Evolutionary conservation across 352 stramenopile species (phyloP).

Genomic region (Phytophthora nicotianae): DNA sequence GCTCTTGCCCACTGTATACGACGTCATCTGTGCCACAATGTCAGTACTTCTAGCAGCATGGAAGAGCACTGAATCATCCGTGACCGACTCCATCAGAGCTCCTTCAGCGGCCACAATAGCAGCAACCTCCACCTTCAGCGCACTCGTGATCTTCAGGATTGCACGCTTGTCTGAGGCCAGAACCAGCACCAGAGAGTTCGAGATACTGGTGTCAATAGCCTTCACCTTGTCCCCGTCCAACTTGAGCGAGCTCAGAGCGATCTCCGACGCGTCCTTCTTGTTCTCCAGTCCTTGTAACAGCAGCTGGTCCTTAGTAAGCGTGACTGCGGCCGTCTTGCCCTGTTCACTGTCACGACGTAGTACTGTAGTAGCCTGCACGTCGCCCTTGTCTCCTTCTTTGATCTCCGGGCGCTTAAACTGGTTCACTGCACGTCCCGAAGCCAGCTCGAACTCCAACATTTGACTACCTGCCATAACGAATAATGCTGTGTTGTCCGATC

Average conservation of each 20-base stretch:
- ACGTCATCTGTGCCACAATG: slow-evolving; percentile 44
- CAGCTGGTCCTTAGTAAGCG: slow-evolving; percentile 37
- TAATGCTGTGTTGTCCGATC: slow-evolving; percentile 49
- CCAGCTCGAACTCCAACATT: slow-evolving; percentile 50
- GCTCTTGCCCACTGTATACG: slow-evolving; percentile 50
- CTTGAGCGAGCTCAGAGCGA: slow-evolving; percentile 43
- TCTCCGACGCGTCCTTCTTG: slow-evolving; percentile 27
- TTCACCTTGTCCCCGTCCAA: slow-evolving; percentile 41
- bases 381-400: slow-evolving; percentile 36
- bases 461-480: slow-evolving; percentile 53
- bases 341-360: slow-evolving; percentile 46
- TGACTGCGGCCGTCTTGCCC: slow-evolving; percentile 37
- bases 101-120: slow-evolving; percentile 47
- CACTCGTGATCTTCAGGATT: slow-evolving; percentile 53
- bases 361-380: slow-evolving; percentile 26
- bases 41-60: slow-evolving; percentile 38
- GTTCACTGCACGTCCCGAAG: slow-evolving; percentile 43
- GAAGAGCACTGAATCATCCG: slow-evolving; percentile 62
- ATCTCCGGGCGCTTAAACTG: slow-evolving; percentile 43
- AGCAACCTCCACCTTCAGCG: slow-evolving; percentile 45
- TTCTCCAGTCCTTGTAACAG: slow-evolving; percentile 47
- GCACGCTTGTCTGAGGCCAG: slow-evolving; percentile 64
- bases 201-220: slow-evolving; percentile 46
- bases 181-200: slow-evolving; percentile 52
- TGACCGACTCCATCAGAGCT: slow-evolving; percentile 58